A percentile compares a stretch with the other conserved stretches of the same genome.
Evolutionary conservation across 2,329 filamentous ascomycete genomes (phyloP).

Genomic region (Coleophoma eucalyptorum): DNA sequence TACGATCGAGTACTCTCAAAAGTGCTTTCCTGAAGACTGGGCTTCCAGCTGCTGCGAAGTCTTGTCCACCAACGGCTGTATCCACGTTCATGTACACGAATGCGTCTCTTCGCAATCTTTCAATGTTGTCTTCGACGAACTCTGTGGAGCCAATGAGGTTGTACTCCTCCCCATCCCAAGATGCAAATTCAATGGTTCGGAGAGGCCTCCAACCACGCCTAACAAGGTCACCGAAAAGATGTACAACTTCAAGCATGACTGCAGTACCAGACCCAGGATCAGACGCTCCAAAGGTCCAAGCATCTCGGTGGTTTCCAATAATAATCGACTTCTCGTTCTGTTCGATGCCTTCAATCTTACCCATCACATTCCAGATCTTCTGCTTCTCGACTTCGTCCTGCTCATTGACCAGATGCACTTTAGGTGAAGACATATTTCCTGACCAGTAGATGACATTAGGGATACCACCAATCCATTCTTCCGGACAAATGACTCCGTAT

Average conservation of each 20-base stretch:
- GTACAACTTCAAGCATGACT: slow-evolving; percentile 83
- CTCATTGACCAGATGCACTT: slow-evolving; percentile 78
- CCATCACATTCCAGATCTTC: slow-evolving; percentile 89
- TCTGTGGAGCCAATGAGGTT: slow-evolving; percentile 94
- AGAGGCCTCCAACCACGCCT: slow-evolving; percentile 81
- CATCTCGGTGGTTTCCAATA: slow-evolving; percentile 89
- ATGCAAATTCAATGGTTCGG: slow-evolving; percentile 94
- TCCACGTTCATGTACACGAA: slow-evolving; percentile 92
- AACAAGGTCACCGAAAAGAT: slow-evolving; percentile 77
- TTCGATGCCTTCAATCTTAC: slow-evolving; percentile 79
- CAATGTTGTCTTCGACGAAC: slow-evolving; percentile 82
- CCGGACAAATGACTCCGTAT: slow-evolving; percentile 63
- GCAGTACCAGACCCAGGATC: slow-evolving; percentile 88
- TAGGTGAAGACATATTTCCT: slow-evolving; percentile 69
- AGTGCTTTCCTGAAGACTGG: slow-evolving; percentile 75
- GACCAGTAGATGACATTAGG: slow-evolving; percentile 84
- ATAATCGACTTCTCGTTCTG: slow-evolving; percentile 80
- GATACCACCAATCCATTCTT: slow-evolving; percentile 74
- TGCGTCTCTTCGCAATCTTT: slow-evolving; percentile 67
- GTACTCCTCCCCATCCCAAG: slow-evolving; percentile 93
- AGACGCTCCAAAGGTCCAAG: slow-evolving; percentile 84
- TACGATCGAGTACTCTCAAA: slow-evolving; percentile 67
- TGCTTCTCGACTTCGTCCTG: slow-evolving; percentile 82
- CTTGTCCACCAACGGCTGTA: slow-evolving; percentile 69
- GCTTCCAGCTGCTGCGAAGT: slow-evolving; percentile 76